phyloP scores from a whole-genome alignment of 805 yeast genomes.

The Candida endomychidarum region DNA sequence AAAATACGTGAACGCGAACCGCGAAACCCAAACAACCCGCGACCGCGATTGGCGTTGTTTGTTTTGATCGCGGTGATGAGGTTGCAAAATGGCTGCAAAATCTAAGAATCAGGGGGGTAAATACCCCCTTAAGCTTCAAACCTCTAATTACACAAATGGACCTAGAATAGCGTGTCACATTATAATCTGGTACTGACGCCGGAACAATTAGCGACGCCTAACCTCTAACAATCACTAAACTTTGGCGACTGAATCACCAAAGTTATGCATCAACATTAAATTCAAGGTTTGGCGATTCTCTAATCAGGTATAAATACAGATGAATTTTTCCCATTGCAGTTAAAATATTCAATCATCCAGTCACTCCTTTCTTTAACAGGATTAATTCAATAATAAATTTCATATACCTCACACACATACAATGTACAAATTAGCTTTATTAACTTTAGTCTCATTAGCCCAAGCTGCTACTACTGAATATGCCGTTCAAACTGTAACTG shows the following conservation, averaged over 20 bases:
- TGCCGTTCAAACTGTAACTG: slow-evolving; percentile 26
- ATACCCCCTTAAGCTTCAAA: slow-evolving; percentile 1
- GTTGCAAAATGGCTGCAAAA: slow-evolving; percentile 5
- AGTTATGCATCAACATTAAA: too few relatives aligned
- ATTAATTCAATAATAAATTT: too few relatives aligned
- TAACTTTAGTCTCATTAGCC: slow-evolving; percentile 24
- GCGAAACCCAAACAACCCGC: not conserved
- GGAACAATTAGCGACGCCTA: not conserved
- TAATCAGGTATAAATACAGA: slow-evolving; percentile 17
- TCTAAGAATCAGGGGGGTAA: slow-evolving; percentile 3
- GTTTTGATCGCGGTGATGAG: not conserved
- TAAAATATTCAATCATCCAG: slow-evolving; percentile 4
- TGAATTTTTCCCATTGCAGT: slow-evolving; percentile 14
- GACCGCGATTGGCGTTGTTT: slow-evolving; percentile 8
- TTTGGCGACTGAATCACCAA: not conserved
- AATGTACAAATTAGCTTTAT: slow-evolving; percentile 17
- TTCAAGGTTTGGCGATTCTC: slow-evolving; percentile 1
- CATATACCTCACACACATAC: slow-evolving; percentile 29
- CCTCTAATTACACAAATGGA: not conserved
- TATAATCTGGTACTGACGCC: too few relatives aligned
- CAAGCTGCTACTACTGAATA: slow-evolving; percentile 22
- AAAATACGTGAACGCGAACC: too few relatives aligned
- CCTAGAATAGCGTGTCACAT: too few relatives aligned
- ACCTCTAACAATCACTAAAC: not conserved
- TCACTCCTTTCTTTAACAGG: slow-evolving; percentile 6